Base-by-base conservation (phyloP, 148 eudicot species). In the Persicaria maculosa region DNA sequence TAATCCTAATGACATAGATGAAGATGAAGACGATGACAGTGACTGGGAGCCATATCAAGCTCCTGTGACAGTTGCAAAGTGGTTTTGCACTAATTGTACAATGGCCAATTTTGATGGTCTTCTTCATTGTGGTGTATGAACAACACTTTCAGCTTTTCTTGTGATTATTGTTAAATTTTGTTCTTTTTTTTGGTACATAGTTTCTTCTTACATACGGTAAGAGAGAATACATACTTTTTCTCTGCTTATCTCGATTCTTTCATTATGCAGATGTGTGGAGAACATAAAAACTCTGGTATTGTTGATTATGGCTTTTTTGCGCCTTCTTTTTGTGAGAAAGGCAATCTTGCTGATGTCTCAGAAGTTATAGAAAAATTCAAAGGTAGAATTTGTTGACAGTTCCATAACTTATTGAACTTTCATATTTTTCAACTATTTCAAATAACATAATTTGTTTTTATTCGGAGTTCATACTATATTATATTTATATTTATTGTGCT, bases 81-180 rank as follows among this genome's bases (percentile, higher is more conserved):
- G 99, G 99, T 87, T 85, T 80, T 96, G 99, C 82, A 85, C 82
- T 77, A 96, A 96, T 71, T 96, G 99, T 82, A 96, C 99, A 6
- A 84, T 92, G 94, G 77, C 74, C 64, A 96, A 96, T 80, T 58
- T 81, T 72, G 91, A 84, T 46, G 87, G 80, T 31, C 40, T 31
- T 76, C 77, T 74, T 77, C 78, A 80, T 59, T 96, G 99, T 78
- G 86, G 86, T 83, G 98, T 95, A 87, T 47, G 92, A 15, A 31
- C 40, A 31, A 31, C 40, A 31, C 40, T 31, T 31, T 31, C 40
- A 31, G 40, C 40, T 31, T 31, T 31, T 2, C 40, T 31, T 31
- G 40, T 31, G 40, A 31, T 31, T 31, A 31, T 31, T 31, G 40
- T 31, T 31, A 31, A 31, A 31, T 31, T 7, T 78, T 1, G 57